Base-by-base conservation (phyloP, 2,329 filamentous ascomycete genomes). In the Juglanconis sp. region DNA sequence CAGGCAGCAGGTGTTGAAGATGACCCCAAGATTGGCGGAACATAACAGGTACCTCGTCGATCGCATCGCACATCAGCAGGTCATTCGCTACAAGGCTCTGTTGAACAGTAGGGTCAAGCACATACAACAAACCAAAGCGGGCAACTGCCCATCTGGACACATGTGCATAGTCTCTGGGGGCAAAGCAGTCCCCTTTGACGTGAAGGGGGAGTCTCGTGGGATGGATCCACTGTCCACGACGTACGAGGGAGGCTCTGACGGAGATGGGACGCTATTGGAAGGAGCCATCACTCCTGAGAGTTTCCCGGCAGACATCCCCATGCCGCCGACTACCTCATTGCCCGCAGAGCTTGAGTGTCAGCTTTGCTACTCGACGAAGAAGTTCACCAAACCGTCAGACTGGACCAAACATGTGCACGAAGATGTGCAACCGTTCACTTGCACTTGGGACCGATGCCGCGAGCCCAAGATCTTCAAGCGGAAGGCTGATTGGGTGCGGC, bases 381-480 rank as follows among this genome's bases (percentile, higher is more conserved):
- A 87, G 68, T 92, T 95, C 67, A 85, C 88, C 67, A 96, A 96
- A 73, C 93, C 92, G 15, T 96, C 92, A 0, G 93, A 97, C 73
- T 97, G 93, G 93, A 96, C 92, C 1, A 96, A 97, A 72, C 93
- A 97, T 69, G 91, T 97, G 1, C 91, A 96, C 67, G 93, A 96
- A 74, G 93, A 97, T 71, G 86, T 96, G 1, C 90, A 95, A 70
- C 93, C 93, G 0, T 96, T 96, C 67, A 96, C 91, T 3, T 97
- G 93, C 74, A 96, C 92, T 0, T 96, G 94, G 77, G 86, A 89
- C 2, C 82, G 86, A 54, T 96, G 93, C 70, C 83, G 84, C 8
- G 92, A 96, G 52, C 87, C 90, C 17, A 96, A 96, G 74, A 92
- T 91, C 40, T 97, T 96, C 79, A 96, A 96, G 75, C 86, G 92